A percentile compares a stretch with the other conserved stretches of the same genome.
phyloP scores from a whole-genome alignment of 2,329 filamentous ascomycete genomes.

The Helotiales sp. region DNA sequence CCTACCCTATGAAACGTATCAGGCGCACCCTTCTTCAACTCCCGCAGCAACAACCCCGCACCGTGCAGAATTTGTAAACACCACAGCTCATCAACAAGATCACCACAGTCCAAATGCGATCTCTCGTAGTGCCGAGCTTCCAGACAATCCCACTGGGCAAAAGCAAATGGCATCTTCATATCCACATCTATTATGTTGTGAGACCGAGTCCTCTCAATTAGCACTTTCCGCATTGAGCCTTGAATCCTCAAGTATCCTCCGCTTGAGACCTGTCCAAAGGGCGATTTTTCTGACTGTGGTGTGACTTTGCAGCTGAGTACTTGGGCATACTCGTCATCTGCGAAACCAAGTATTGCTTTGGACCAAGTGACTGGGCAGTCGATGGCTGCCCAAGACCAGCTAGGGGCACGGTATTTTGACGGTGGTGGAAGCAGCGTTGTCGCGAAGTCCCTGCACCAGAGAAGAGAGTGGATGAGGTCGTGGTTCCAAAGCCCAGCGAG shows the following conservation, averaged over 20 bases:
- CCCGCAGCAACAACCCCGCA: slow-evolving; percentile 4
- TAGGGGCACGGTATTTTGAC: slow-evolving; percentile 12
- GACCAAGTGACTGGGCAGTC: slow-evolving; percentile 14
- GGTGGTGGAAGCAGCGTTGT: slow-evolving; percentile 1
- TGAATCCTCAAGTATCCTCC: slow-evolving; percentile 2
- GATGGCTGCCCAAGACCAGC: slow-evolving; percentile 17
- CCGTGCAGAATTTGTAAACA: slow-evolving; percentile 3
- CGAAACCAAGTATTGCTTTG: slow-evolving; percentile 3
- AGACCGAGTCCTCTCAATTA: neutral
- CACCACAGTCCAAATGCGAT: neutral
- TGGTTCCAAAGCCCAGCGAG: slow-evolving; percentile 17
- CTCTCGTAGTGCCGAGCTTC: neutral
- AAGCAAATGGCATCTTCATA: neutral
- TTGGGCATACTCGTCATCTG: slow-evolving; percentile 2
- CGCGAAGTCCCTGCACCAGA: slow-evolving; percentile 17
- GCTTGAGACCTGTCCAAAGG: neutral
- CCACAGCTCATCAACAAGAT: neutral
- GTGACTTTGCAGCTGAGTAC: neutral
- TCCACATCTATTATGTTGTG: slow-evolving; percentile 2
- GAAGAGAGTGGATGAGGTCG: slow-evolving; percentile 13
- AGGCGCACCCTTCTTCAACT: neutral
- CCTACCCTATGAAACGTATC: slow-evolving; percentile 14
- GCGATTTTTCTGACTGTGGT: neutral
- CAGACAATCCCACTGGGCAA: slow-evolving; percentile 16
- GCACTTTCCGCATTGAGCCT: slow-evolving; percentile 7